Evolutionary conservation across 768 basidiomycete species (phyloP).

Genomic region (Porpolomopsis calyptriformis): DNA sequence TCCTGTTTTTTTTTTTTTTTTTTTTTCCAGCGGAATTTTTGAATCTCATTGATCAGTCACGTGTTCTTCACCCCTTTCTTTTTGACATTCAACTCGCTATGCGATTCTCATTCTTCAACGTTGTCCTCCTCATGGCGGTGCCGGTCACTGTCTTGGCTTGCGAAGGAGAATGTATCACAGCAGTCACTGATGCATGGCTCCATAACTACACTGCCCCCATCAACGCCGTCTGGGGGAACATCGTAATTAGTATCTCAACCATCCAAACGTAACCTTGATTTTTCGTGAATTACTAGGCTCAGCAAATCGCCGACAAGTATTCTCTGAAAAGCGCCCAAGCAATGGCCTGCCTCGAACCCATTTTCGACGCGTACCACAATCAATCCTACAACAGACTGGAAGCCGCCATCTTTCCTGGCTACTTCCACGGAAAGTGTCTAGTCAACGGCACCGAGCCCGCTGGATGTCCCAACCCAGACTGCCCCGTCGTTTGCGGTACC

Average conservation of each 20-base stretch:
- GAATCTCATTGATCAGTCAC: too few relatives aligned
- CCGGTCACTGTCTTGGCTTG: slow-evolving; percentile 31
- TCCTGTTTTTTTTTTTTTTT: too few relatives aligned
- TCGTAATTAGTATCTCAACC: slow-evolving; percentile 28
- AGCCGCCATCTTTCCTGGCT: slow-evolving; percentile 53
- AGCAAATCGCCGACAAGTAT: slow-evolving; percentile 10
- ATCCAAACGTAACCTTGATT: background rate
- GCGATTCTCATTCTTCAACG: background rate
- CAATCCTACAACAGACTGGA: slow-evolving; percentile 35
- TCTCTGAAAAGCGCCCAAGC: too few relatives aligned
- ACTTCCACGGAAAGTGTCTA: slow-evolving; percentile 72
- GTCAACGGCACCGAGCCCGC: slow-evolving; percentile 43
- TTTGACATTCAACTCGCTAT: too few relatives aligned
- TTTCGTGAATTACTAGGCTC: background rate
- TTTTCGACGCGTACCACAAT: slow-evolving; percentile 36
- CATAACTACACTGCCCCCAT: slow-evolving; percentile 38
- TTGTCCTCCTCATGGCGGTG: background rate
- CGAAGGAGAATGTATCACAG: slow-evolving; percentile 58
- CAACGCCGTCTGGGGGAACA: slow-evolving; percentile 23
- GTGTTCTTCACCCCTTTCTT: too few relatives aligned
- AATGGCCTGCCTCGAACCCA: slow-evolving; percentile 32
- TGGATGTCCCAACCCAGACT: slow-evolving; percentile 74
- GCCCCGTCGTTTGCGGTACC: slow-evolving; percentile 69
- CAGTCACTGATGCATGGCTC: slow-evolving; percentile 46
- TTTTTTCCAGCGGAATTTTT: too few relatives aligned